Evolutionary conservation across 441 rosid species (phyloP), one percentile per base, ranked within the genome.

Genomic region (Flueggea neowawraea): DNA sequence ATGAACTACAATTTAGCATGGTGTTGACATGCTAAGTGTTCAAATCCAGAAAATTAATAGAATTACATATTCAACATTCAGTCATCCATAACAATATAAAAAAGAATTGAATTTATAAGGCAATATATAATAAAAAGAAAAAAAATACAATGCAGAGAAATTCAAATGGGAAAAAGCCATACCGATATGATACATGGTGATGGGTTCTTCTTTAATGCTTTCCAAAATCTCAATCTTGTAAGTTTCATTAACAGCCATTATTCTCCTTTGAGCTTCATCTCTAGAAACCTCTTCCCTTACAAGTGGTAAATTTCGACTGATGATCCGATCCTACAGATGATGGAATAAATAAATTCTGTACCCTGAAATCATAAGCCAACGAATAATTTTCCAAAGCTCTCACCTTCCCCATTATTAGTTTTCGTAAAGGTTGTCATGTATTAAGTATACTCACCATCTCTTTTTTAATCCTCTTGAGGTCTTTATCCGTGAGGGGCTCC

Each of bases 221-320:
- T 85, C 96, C 82, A 94, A 79, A 74, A 90, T 90, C 78, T 94
- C 96, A 78, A 88, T 77, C 79, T 94, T 94, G 87, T 90, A 94
- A 73, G 95, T 91, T 77, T 94, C 98, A 32, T 83, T 85, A 59
- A 87, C 75, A 31, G 88, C 87, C 80, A 57, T 58, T 60, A 94
- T 94, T 80, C 97, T 82, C 69, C 65, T 73, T 64, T 64, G 69
- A 28, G 96, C 97, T 83, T 94, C 98, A 64, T 88, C 93, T 70
- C 93, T 80, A 36, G 97, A 78, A 16, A 88, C 87, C 71, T 94
- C 95, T 77, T 94, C 97, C 72, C 96, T 76, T 64, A 81, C 52
- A 62, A 94, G 96, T 3, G 96, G 97, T 70, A 94, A 78, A 73
- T 90, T 90, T 75, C 86, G 80, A 60, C 77, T 78, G 68, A 94